Evolutionary conservation across 2,329 filamentous ascomycete species (phyloP), one percentile per base, ranked within the genome.

Genomic region (Chrysosphaeria jannelii): DNA sequence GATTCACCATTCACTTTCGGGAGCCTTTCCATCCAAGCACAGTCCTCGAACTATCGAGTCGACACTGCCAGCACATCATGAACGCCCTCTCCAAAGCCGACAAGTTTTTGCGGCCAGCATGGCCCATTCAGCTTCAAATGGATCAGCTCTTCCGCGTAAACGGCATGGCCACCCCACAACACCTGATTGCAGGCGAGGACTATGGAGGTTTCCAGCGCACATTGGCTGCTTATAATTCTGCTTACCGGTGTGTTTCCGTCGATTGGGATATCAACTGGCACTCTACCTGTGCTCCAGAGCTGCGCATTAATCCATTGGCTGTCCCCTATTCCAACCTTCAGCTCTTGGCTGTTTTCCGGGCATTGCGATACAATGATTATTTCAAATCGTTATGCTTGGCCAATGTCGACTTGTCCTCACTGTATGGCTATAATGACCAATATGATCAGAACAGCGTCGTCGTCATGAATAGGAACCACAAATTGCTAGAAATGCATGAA

Each of bases 351-450:
- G 48, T 60, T 1, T 48, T 61, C 31, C 48, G 55, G 4, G 53
- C 57, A 2, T 37, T 61, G 28, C 46, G 57, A 7, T 62, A 57
- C 34, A 62, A 62, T 25, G 57, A 55, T 30, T 61, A 53, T 32
- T 61, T 62, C 38, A 55, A 52, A 27, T 52, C 54, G 1, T 36
- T 62, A n/a, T 60, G 53, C 2, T 57, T 62, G 29, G 38, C 43
- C 7, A 46, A 53, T 24, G 45, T 61, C 9, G 50, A 59, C 30
- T 41, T 62, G 11, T 47, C 46, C 2, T 38, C 34, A 10, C 37
- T 53, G 2, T 38, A 41, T 19, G 39, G 41, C 16, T 33, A 36
- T 15, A 44, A 44, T 22, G 57, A 61, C 28, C 45, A 45, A 20
- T 35, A 41, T 2, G 40, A 50, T 18, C 46, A 44, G 11, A 47